Evolutionary conservation across 768 basidiomycete genomes (phyloP).

Genomic region (Cyclocybe aegerita): DNA sequence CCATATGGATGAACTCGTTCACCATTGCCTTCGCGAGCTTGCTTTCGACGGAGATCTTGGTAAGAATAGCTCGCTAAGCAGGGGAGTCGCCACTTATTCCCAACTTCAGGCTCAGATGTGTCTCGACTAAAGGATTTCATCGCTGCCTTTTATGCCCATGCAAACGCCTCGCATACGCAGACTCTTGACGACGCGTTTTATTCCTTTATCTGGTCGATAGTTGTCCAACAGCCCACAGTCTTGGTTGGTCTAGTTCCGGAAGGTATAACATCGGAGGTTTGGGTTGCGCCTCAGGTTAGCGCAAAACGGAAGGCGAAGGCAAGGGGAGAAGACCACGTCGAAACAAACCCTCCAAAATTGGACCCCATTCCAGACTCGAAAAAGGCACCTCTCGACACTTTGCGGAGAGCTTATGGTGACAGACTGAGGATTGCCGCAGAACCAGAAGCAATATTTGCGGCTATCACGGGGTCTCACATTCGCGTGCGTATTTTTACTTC

Average conservation of each 20-base stretch:
- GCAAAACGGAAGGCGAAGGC: conserved; percentile 63
- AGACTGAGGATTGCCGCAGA: conserved; percentile 73
- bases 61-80: conserved; percentile 39
- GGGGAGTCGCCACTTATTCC: conserved; percentile 31
- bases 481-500: conserved; percentile 49
- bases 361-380: conserved; percentile 56
- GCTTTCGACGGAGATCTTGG: conserved; percentile 91
- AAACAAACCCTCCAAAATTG: conserved; percentile 45
- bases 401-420: conserved; percentile 59
- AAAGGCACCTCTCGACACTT: conserved; percentile 51
- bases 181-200: conserved; percentile 73
- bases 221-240: conserved; percentile 74
- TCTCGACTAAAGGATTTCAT: conserved; percentile 75
- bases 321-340: conserved; percentile 48
- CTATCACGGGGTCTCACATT: conserved; percentile 84
- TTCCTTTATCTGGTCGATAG: conserved; percentile 79
- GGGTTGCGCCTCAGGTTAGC: conserved; percentile 74
- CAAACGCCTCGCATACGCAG: conserved; percentile 43
- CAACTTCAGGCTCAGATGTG: conserved; percentile 63
- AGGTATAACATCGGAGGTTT: conserved; percentile 63
- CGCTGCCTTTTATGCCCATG: conserved; percentile 56
- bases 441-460: conserved; percentile 69
- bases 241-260: conserved; percentile 70
- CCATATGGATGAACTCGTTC: conserved; percentile 81
- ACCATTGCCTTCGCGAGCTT: conserved; percentile 82